Evolutionary conservation across 495 filamentous ascomycete genomes (phyloP).

Genomic region (Pseudomonodictys pantanalensis): DNA sequence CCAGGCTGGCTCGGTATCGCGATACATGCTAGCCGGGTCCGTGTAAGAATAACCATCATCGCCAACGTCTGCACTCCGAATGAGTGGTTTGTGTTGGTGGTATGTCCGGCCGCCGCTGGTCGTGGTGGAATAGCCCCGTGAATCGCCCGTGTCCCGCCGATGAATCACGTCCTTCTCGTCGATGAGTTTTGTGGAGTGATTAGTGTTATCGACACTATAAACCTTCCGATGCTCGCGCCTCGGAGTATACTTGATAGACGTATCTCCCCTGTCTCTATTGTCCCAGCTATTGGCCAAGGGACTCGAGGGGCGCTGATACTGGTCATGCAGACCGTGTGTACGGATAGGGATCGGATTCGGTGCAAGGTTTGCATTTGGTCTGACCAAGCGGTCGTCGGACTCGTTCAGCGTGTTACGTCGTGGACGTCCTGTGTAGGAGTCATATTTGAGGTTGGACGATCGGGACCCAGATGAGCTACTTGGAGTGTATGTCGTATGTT

Average conservation of each 20-base stretch:
- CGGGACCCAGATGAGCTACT: conserved; percentile 14
- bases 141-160: conserved; percentile 27
- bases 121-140: conserved; percentile 17
- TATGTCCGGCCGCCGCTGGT: conserved; percentile 32
- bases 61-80: conserved; percentile 25
- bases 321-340: conserved; percentile 8
- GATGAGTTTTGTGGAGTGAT: conserved; percentile 28
- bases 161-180: conserved; percentile 27
- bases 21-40: conserved; percentile 42
- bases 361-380: conserved; percentile 2
- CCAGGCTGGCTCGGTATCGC: conserved; percentile 43
- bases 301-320: conserved; percentile 18
- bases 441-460: conserved; percentile 18
- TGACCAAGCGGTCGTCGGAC: conserved; percentile 11
- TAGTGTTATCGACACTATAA: conserved; percentile 40
- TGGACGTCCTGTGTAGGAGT: conserved; percentile 27
- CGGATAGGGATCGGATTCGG: conserved; percentile 26
- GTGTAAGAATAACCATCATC: conserved; percentile 43
- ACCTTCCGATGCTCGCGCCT: conserved; percentile 38
- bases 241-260: conserved; percentile 28
- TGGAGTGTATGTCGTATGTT: conserved; percentile 18
- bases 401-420: conserved; percentile 30
- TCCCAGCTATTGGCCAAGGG: conserved; percentile 29
- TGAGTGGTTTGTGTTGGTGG: conserved; percentile 32
- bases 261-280: conserved; percentile 27